Conservation (phyloP, 208 protist genomes). For the Phytomonas francai region DNA sequence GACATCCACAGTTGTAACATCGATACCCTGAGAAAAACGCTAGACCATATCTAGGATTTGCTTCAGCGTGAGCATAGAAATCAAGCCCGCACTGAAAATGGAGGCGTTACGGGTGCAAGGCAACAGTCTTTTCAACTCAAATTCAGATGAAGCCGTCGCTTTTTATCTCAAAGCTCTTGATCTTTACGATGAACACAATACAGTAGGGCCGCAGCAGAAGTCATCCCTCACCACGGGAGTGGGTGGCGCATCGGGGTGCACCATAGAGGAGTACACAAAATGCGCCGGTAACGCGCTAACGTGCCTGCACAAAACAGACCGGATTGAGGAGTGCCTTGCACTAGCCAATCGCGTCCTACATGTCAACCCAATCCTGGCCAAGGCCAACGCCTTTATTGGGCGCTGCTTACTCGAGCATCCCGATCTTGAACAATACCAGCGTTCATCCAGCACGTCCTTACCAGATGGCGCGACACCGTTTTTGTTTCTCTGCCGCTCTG, state of each 20-base stretch:
- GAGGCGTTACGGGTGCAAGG: constrained; percentile 57
- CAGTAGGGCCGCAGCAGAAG: constrained; percentile 7
- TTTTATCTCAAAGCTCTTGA: constrained; percentile 47
- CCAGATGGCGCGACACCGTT: constrained; percentile 19
- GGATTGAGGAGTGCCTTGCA: constrained; percentile 28
- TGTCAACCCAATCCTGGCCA: constrained; percentile 65
- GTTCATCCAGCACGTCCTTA: neutral
- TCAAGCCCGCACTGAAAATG: constrained; percentile 22
- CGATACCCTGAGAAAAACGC: neutral
- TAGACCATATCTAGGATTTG: neutral
- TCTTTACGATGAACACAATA: constrained; percentile 28
- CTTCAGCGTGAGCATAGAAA: neutral
- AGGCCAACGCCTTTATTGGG: constrained; percentile 77
- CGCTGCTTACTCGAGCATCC: constrained; percentile 29
- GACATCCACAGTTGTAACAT: neutral
- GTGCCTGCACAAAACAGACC: constrained; percentile 54
- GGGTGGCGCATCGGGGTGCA: constrained; percentile 8
- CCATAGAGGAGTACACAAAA: constrained; percentile 71
- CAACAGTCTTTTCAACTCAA: constrained; percentile 47
- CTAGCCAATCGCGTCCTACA: constrained; percentile 37
- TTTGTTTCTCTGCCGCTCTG: constrained; percentile 63
- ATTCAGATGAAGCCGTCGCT: constrained; percentile 35
- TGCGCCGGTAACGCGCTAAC: constrained; percentile 79
- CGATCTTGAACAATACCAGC: neutral
- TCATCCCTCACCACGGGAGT: constrained; percentile 6